These are phyloP conservation scores for Rutidosis leptorrhynchoides DNA, from an alignment of 129 eudicot species.

Conservation along the genomic window DNA sequence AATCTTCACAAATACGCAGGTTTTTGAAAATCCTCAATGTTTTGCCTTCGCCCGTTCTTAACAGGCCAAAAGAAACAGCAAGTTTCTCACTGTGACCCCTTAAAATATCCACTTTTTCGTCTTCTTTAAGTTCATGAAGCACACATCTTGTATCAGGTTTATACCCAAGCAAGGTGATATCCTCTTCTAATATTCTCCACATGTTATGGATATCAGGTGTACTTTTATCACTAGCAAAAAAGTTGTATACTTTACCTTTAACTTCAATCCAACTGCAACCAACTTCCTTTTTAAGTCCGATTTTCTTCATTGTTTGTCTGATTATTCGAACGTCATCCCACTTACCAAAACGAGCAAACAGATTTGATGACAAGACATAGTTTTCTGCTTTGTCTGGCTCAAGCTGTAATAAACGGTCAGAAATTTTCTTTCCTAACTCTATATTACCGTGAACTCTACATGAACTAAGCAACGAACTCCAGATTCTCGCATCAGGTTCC, in stretches of 20 bases:
- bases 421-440: constrained; percentile 43
- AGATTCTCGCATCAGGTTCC: constrained; percentile 53
- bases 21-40: constrained; percentile 41
- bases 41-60: constrained; percentile 21
- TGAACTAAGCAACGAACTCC: constrained; percentile 59
- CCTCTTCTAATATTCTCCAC: constrained; percentile 42
- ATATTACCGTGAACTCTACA: constrained; percentile 50
- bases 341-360: constrained; percentile 42
- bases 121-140: constrained; percentile 43
- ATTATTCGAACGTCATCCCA: constrained; percentile 59
- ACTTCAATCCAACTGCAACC: constrained; percentile 69
- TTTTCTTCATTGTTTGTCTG: constrained; percentile 46
- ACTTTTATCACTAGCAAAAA: constrained; percentile 42
- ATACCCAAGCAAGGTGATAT: constrained; percentile 31
- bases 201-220: constrained; percentile 28
- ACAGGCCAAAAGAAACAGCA: constrained; percentile 36
- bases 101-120: constrained; percentile 37
- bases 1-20: constrained; percentile 43
- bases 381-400: constrained; percentile 53
- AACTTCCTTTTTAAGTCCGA: constrained; percentile 39
- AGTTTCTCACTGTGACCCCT: constrained; percentile 50
- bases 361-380: constrained; percentile 51
- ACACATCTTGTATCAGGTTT: constrained; percentile 40
- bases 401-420: constrained; percentile 36
- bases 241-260: constrained; percentile 45